These are phyloP conservation scores for Colletotrichum euphorbiae DNA, from an alignment of 2,329 filamentous ascomycete genomes.

Conservation along the genomic window DNA sequence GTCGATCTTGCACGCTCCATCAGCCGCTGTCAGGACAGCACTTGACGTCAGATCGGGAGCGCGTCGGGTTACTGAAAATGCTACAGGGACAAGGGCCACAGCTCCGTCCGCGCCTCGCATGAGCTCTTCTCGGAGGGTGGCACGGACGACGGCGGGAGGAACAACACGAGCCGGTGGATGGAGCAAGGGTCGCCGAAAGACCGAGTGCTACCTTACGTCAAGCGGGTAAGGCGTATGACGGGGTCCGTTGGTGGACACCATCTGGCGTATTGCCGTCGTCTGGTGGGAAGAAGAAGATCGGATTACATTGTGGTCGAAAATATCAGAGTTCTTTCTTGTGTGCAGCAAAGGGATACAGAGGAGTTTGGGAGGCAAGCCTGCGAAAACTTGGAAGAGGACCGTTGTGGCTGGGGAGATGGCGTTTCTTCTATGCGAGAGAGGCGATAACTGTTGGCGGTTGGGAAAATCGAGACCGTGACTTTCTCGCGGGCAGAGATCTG, in stretches of 20 bases:
- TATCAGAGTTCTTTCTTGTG: background rate
- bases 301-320: background rate
- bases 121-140: slow-evolving; percentile 31
- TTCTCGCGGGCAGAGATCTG: too few species aligned
- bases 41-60: slow-evolving; percentile 8
- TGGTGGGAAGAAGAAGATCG: background rate
- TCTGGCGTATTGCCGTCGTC: too few species aligned
- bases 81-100: slow-evolving; percentile 35
- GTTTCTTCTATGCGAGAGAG: background rate
- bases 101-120: slow-evolving; percentile 31
- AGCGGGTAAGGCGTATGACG: too few species aligned
- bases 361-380: too few species aligned
- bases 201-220: slow-evolving; percentile 30
- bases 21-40: slow-evolving; percentile 1
- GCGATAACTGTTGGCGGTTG: too few species aligned
- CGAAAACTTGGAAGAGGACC: background rate
- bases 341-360: too few species aligned
- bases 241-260: slow-evolving; percentile 7
- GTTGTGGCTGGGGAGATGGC: background rate
- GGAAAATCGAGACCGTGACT: background rate
- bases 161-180: slow-evolving; percentile 30
- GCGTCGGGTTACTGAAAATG: background rate
- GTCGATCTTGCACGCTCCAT: background rate
- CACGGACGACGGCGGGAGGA: slow-evolving; percentile 35
- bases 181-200: slow-evolving; percentile 29